Evolutionary conservation across 768 basidiomycete species (phyloP).

Genomic region (Tephrocybe sp.): DNA sequence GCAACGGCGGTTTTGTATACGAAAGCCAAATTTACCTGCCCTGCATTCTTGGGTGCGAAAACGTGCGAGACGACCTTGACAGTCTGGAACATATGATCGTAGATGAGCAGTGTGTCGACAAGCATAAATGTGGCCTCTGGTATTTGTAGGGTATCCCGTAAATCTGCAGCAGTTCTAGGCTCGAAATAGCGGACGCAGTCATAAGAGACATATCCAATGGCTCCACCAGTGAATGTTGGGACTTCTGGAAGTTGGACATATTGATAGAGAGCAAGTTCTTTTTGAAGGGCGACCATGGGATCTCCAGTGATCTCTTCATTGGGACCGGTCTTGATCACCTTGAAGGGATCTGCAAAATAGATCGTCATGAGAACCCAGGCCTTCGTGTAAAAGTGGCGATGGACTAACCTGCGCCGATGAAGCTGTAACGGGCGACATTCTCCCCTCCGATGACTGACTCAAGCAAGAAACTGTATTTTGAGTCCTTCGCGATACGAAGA

Average conservation of each 20-base stretch:
- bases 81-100: conserved; percentile 94
- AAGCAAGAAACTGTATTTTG: conserved; percentile 91
- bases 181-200: conserved; percentile 97
- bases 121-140: conserved; percentile 98
- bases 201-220: conserved; percentile 95
- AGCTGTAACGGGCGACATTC: conserved; percentile 90
- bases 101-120: conserved; percentile 91
- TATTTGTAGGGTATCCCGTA: conserved; percentile 78
- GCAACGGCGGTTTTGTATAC: conserved; percentile 86
- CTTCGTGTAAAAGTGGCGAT: background rate
- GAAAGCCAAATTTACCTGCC: conserved; percentile 67
- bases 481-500: conserved; percentile 86
- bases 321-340: conserved; percentile 86
- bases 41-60: conserved; percentile 73
- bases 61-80: conserved; percentile 97
- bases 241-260: conserved; percentile 91
- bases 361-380: conserved; percentile 2
- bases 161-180: conserved; percentile 78
- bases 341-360: conserved; percentile 73
- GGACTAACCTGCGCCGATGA: conserved; percentile 85
- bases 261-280: conserved; percentile 80
- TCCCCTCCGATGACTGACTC: conserved; percentile 92
- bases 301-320: conserved; percentile 82
- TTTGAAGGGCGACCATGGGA: conserved; percentile 80
- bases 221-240: conserved; percentile 94